A percentile compares a stretch with the other conserved stretches of the same genome.
phyloP scores from a whole-genome alignment of 1,139 yeast genomes.

The Pneumocystis jirovecii region DNA sequence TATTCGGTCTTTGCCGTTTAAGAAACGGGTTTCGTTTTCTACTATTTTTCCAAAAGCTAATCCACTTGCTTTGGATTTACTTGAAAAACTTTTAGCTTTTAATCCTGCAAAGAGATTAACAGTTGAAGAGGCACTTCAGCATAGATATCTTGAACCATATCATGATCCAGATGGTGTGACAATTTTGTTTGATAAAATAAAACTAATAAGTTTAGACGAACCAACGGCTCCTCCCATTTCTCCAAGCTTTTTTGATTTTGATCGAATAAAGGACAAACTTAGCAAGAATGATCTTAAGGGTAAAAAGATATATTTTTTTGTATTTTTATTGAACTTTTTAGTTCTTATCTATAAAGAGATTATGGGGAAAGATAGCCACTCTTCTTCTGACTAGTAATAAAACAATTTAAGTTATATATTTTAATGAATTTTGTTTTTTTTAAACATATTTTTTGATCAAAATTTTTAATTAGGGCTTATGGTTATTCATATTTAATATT shows the following conservation, averaged over 20 bases:
- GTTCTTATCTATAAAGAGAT: slow-evolving; percentile 11
- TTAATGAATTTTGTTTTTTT: neutral
- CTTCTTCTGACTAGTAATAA: neutral
- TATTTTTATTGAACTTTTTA: neutral
- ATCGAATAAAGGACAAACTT: slow-evolving; percentile 55
- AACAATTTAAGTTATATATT: neutral
- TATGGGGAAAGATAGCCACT: neutral
- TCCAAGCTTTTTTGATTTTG: slow-evolving; percentile 68
- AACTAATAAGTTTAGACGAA: slow-evolving; percentile 40
- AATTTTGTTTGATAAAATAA: neutral
- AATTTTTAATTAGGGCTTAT: neutral
- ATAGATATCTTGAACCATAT: slow-evolving; percentile 65
- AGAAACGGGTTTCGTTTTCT: slow-evolving; percentile 40
- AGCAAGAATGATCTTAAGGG: slow-evolving; percentile 52
- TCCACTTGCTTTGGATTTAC: slow-evolving; percentile 61
- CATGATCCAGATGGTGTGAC: slow-evolving; percentile 40
- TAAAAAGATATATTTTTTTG: slow-evolving; percentile 3
- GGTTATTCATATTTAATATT: too few species aligned
- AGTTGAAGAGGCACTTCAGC: slow-evolving; percentile 65
- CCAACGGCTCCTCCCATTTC: slow-evolving; percentile 64
- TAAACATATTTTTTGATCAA: neutral
- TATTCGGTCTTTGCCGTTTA: slow-evolving; percentile 57
- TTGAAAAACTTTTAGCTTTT: slow-evolving; percentile 61
- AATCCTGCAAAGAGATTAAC: slow-evolving; percentile 67
- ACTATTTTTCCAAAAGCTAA: slow-evolving; percentile 35